phyloP scores from a whole-genome alignment of 208 protist species.

The Crithidia acanthocephali region DNA sequence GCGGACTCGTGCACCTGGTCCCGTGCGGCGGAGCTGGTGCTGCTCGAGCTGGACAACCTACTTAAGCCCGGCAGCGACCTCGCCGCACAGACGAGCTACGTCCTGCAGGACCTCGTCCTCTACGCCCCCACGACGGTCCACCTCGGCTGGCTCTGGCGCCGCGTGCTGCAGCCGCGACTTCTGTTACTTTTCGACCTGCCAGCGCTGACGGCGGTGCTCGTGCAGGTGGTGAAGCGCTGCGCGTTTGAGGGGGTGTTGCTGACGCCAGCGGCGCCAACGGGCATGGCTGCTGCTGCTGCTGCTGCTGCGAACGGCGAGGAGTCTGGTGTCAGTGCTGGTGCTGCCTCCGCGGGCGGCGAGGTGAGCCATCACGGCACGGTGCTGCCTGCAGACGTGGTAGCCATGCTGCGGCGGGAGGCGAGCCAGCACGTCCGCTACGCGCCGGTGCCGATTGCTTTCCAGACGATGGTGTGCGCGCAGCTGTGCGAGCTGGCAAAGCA shows the following conservation, averaged over 20 bases:
- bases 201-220: conserved; percentile 55
- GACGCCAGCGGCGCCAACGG: background rate
- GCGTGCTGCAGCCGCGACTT: conserved; percentile 52
- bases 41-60: conserved; percentile 51
- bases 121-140: conserved; percentile 74
- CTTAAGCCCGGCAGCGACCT: conserved; percentile 58
- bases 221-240: conserved; percentile 72
- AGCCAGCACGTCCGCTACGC: conserved; percentile 66
- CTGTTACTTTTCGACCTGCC: conserved; percentile 43
- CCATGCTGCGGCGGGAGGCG: conserved; percentile 48
- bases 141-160: conserved; percentile 70
- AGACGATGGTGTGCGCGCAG: conserved; percentile 47
- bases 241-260: conserved; percentile 49
- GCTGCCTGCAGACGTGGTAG: conserved; percentile 61
- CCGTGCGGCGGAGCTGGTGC: conserved; percentile 52
- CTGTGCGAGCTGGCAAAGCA: conserved; percentile 48
- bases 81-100: conserved; percentile 50
- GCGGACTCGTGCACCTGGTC: conserved; percentile 61
- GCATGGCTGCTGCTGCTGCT: background rate
- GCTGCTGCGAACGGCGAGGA: background rate
- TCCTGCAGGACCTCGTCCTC: conserved; percentile 84
- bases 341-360: conserved; percentile 4
- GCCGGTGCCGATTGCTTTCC: conserved; percentile 49
- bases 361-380: conserved; percentile 36
- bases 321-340: no score